Evolutionary conservation across 148 eudicot genomes (phyloP).

Genomic region (Beta vulgaris): DNA sequence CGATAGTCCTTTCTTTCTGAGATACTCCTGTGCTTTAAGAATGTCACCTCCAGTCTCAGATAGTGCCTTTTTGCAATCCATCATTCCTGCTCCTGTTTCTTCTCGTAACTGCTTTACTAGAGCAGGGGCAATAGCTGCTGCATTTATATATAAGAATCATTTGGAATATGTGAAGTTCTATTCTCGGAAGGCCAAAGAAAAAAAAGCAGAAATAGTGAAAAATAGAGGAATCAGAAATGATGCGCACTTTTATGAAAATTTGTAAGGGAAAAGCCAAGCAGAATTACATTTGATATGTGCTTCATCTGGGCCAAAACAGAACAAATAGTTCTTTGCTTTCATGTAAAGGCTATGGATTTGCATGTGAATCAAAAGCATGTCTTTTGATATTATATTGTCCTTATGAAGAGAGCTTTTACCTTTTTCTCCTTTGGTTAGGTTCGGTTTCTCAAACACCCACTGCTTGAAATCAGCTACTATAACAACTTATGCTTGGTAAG

Average conservation of each 20-base stretch:
- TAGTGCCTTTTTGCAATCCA: conserved; percentile 97
- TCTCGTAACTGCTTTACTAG: conserved; percentile 93
- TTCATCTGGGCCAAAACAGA: background rate
- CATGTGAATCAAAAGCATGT: background rate
- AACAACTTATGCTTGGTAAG: background rate
- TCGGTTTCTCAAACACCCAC: background rate
- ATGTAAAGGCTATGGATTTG: background rate
- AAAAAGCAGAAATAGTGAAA: background rate
- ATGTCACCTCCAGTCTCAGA: conserved; percentile 81
- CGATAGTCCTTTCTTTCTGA: conserved; percentile 89
- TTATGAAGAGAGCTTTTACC: background rate
- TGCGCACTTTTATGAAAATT: background rate
- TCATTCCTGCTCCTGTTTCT: conserved; percentile 97
- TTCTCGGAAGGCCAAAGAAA: background rate
- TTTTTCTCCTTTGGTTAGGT: background rate
- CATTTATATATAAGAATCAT: conserved; percentile 16
- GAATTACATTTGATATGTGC: background rate
- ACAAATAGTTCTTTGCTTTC: background rate
- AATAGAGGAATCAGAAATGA: background rate
- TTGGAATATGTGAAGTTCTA: background rate
- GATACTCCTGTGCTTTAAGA: conserved; percentile 76
- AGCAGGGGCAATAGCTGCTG: conserved; percentile 71
- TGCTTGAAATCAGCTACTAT: no score
- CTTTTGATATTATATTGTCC: no score
- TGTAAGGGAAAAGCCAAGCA: background rate